A percentile compares a stretch with the other conserved stretches of the same genome.
Conservation (phyloP, 2,329 filamentous ascomycete species). For the Aspergillus sp. region DNA sequence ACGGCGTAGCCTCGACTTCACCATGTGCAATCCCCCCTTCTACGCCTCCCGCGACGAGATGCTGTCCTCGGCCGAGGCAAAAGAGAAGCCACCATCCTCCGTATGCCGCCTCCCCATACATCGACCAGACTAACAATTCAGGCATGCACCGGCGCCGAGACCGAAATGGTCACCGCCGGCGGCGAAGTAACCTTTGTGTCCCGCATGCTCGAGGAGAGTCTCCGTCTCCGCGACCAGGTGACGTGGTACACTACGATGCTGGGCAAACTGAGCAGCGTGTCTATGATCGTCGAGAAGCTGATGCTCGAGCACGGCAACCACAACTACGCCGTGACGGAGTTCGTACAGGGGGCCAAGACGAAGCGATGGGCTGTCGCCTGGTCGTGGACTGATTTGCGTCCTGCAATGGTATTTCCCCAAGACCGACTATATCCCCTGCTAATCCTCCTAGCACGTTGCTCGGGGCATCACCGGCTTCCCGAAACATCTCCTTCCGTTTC, state of each 20-base stretch:
- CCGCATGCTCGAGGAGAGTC: conserved; percentile 61
- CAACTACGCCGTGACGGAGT: conserved; percentile 76
- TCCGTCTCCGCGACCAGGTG: conserved; percentile 50
- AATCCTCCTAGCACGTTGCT: conserved; percentile 18
- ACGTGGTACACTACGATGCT: conserved; percentile 91
- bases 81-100: conserved; percentile 59
- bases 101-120: conserved; percentile 26
- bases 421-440: not conserved
- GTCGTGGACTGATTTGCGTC: conserved; percentile 65
- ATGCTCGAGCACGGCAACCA: conserved; percentile 48
- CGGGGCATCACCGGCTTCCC: conserved; percentile 36
- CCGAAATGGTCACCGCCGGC: conserved; percentile 77
- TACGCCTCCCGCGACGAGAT: conserved; percentile 69
- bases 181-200: conserved; percentile 69
- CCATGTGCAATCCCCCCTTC: conserved; percentile 93
- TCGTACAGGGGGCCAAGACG: conserved; percentile 70
- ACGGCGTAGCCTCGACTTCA: conserved; percentile 68
- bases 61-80: conserved; percentile 52
- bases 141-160: conserved; percentile 60
- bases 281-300: conserved; percentile 51
- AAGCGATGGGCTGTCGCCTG: conserved; percentile 80
- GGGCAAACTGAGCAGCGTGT: conserved; percentile 65
- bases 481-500: conserved; percentile 44
- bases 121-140: conserved; percentile 10
- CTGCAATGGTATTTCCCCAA: conserved; percentile 39